Evolutionary conservation across 495 filamentous ascomycete genomes (phyloP).

Genomic region (Neohortaea acidophila): DNA sequence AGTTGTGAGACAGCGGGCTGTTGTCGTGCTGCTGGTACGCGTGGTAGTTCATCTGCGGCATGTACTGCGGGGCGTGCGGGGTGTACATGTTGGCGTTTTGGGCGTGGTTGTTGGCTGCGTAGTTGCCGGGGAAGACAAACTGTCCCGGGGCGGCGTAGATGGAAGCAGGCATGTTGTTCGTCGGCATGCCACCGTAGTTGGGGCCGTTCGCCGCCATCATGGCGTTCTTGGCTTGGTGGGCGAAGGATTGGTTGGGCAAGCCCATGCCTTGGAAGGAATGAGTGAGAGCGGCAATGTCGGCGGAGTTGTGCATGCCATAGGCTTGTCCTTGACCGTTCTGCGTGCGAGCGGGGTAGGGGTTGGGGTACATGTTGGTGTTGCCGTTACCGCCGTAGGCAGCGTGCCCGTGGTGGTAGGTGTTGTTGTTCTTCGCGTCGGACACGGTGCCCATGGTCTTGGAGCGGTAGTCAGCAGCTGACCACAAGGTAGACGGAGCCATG

Average conservation of each 20-base stretch:
- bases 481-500: background rate
- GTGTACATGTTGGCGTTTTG: conserved; percentile 26
- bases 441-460: conserved; percentile 10
- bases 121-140: conserved; percentile 21
- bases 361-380: conserved; percentile 14
- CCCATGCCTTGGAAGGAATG: conserved; percentile 22
- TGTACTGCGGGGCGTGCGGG: conserved; percentile 18
- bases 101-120: conserved; percentile 11
- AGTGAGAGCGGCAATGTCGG: conserved; percentile 22
- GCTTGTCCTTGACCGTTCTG: conserved; percentile 17
- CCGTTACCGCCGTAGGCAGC: conserved; percentile 7
- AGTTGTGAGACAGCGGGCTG: conserved; percentile 26
- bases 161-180: conserved; percentile 16
- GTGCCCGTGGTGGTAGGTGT: conserved; percentile 11
- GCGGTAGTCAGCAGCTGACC: background rate
- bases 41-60: conserved; percentile 20
- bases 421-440: conserved; percentile 11
- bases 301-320: conserved; percentile 14
- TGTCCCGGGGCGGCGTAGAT: conserved; percentile 16
- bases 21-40: conserved; percentile 24
- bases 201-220: conserved; percentile 19
- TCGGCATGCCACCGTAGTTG: conserved; percentile 18
- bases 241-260: conserved; percentile 21
- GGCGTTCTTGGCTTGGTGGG: conserved; percentile 20
- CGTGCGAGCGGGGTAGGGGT: conserved; percentile 15